Conservation (phyloP, 768 basidiomycete genomes). For the Xanthoconium purpureum region DNA sequence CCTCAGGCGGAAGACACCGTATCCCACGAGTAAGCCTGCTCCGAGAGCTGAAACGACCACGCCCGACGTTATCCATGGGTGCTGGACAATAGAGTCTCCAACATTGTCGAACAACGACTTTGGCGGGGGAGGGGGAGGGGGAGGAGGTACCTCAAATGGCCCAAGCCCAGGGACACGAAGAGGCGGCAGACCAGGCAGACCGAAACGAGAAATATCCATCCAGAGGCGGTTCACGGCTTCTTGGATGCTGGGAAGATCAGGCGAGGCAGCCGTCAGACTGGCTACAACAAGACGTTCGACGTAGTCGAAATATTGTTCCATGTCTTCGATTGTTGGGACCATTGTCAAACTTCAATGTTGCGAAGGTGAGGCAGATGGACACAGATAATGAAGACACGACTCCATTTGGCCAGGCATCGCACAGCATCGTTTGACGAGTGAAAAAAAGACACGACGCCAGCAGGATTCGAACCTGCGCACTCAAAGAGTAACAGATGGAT, state of each 20-base stretch:
- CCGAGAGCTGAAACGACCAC: slow-evolving; percentile 58
- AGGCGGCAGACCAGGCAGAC: slow-evolving; percentile 48
- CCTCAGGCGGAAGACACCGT: slow-evolving; percentile 33
- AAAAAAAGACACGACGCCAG: slow-evolving; percentile 45
- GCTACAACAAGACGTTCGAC: slow-evolving; percentile 61
- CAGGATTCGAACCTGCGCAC: slow-evolving; percentile 70
- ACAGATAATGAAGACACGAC: neutral
- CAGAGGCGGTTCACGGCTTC: slow-evolving; percentile 69
- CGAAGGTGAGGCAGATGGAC: neutral
- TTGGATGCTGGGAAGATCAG: slow-evolving; percentile 60
- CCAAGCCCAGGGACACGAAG: slow-evolving; percentile 61
- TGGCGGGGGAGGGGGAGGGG: slow-evolving; percentile 56
- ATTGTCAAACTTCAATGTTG: slow-evolving; percentile 9
- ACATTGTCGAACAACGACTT: slow-evolving; percentile 45
- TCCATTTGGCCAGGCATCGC: neutral
- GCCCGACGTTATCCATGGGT: slow-evolving; percentile 62
- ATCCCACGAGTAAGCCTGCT: slow-evolving; percentile 58
- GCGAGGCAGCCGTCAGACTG: slow-evolving; percentile 53
- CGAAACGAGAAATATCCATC: slow-evolving; percentile 78
- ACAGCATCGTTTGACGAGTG: slow-evolving; percentile 11
- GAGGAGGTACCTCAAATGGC: slow-evolving; percentile 68
- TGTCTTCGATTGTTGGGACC: slow-evolving; percentile 53
- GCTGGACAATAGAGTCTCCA: slow-evolving; percentile 48
- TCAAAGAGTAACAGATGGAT: slow-evolving; percentile 62
- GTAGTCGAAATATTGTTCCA: slow-evolving; percentile 68